Base-by-base conservation (phyloP, 768 basidiomycete species). In the Udeniomyces megalosporus region DNA sequence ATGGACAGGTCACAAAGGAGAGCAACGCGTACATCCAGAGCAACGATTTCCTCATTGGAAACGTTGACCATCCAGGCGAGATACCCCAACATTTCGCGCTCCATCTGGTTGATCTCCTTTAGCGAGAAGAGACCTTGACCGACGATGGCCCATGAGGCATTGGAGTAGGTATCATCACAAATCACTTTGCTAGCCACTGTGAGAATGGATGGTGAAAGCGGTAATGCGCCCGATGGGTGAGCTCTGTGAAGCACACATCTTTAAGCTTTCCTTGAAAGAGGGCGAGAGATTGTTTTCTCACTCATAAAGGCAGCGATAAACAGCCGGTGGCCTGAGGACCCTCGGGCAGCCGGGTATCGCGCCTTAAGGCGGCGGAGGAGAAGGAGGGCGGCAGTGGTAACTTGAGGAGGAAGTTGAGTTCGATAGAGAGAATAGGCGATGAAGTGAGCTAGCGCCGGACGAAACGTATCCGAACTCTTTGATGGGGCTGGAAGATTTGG, bases 141-240 rank as follows among this genome's bases (percentile, higher is more conserved):
- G 45, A 92, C 89, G 49, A 91, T 85, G 5, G 82, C 81, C 89
- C 89, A 92, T 0, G 85, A 86, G 71, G 89, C 88, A 79, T 91
- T 91, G 17, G 85, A 88, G 72, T 91, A 92, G 0, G 88, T 91
- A 68, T 91, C 88, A 76, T 92, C 88, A 74, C 88, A 90, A 53
- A 89, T 85, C n/a, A 90, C 85, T 65, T 72, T 72, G 22, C 61
- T 52, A 15, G 66, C 62, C 38, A 72, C 38, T 42, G 38, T 17
- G n/a, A n/a, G n/a, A n/a, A n/a, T n/a, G n/a, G n/a, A n/a, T n/a
- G n/a, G n/a, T n/a, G n/a, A n/a, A n/a, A n/a, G n/a, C n/a, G n/a
- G n/a, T n/a, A n/a, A n/a, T n/a, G n/a, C n/a, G n/a, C n/a, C n/a
- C n/a, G n/a, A n/a, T n/a, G n/a, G n/a, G n/a, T n/a, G n/a, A n/a